Evolutionary conservation across 163 green algal genomes (phyloP).

Genomic region (Scenedesmus sp.): DNA sequence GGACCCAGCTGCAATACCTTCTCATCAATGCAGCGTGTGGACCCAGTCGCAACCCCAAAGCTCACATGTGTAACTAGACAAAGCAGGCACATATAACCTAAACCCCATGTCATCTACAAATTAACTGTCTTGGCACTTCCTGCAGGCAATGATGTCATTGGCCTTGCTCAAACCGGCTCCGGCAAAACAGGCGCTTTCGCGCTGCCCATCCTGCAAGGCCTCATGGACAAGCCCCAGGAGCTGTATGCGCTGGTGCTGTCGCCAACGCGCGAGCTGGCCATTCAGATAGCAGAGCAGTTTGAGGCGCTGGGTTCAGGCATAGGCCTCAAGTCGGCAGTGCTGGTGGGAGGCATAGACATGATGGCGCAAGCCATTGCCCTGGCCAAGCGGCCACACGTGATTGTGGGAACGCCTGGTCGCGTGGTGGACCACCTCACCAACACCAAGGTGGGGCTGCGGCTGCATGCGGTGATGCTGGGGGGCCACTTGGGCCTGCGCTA

Average conservation of each 20-base stretch:
- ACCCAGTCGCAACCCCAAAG: too few relatives aligned
- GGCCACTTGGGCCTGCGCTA: not conserved
- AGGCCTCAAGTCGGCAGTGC: constrained; percentile 87
- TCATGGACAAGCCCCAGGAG: constrained; percentile 95
- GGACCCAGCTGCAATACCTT: too few relatives aligned
- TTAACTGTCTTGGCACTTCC: not conserved
- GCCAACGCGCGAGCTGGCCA: constrained; percentile 96
- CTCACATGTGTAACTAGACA: too few relatives aligned
- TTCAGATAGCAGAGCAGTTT: constrained; percentile 99
- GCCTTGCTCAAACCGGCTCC: constrained; percentile 97
- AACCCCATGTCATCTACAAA: too few relatives aligned
- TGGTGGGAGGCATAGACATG: constrained; percentile 99
- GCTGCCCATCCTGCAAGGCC: constrained; percentile 94
- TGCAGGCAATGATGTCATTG: constrained; percentile 96
- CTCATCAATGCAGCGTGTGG: too few relatives aligned
- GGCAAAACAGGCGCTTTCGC: constrained; percentile 99
- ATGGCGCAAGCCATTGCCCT: constrained; percentile 96
- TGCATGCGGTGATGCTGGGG: too few relatives aligned
- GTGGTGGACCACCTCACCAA: constrained; percentile 99
- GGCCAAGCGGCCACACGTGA: constrained; percentile 93
- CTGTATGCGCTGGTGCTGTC: constrained; percentile 96
- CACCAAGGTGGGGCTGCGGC: constrained; percentile 86
- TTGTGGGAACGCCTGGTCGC: constrained; percentile 97
- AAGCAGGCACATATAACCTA: too few relatives aligned
- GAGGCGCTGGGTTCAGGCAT: constrained; percentile 94